These are phyloP conservation scores for Coniella vitis DNA, from an alignment of 2,329 filamentous ascomycete genomes.

Conservation along the genomic window DNA sequence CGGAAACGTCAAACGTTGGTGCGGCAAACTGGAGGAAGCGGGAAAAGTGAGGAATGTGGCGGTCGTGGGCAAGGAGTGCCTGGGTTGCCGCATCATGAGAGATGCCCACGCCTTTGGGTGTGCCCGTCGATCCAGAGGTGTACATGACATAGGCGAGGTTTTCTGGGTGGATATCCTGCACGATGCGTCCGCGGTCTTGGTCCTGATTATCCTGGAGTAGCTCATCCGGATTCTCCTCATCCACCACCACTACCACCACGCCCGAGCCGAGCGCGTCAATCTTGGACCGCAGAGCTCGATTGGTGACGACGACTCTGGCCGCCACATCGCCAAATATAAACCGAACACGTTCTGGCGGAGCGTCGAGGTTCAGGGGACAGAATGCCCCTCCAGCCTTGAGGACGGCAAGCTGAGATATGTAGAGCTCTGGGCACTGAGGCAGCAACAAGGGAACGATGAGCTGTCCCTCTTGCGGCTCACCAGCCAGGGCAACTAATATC, in stretches of 20 bases:
- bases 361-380: slow-evolving; percentile 75
- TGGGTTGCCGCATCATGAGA: slow-evolving; percentile 77
- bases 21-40: slow-evolving; percentile 89
- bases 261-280: slow-evolving; percentile 27
- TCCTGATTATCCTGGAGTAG: neutral
- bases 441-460: slow-evolving; percentile 68
- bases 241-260: slow-evolving; percentile 31
- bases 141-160: slow-evolving; percentile 85
- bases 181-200: too few relatives aligned
- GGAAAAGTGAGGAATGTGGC: slow-evolving; percentile 66
- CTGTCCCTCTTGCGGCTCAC: slow-evolving; percentile 20
- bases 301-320: slow-evolving; percentile 63
- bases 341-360: slow-evolving; percentile 65
- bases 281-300: slow-evolving; percentile 35
- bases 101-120: slow-evolving; percentile 79
- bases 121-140: slow-evolving; percentile 83
- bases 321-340: slow-evolving; percentile 77
- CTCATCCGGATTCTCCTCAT: slow-evolving; percentile 17
- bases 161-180: slow-evolving; percentile 21
- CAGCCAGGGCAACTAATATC: slow-evolving; percentile 4
- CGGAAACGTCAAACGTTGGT: slow-evolving; percentile 88
- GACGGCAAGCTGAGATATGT: slow-evolving; percentile 69
- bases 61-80: slow-evolving; percentile 73
- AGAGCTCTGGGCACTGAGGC: slow-evolving; percentile 70
- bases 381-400: slow-evolving; percentile 80